Base-by-base conservation (phyloP, 2,329 filamentous ascomycete genomes). In the Colletotrichum orbiculare region DNA sequence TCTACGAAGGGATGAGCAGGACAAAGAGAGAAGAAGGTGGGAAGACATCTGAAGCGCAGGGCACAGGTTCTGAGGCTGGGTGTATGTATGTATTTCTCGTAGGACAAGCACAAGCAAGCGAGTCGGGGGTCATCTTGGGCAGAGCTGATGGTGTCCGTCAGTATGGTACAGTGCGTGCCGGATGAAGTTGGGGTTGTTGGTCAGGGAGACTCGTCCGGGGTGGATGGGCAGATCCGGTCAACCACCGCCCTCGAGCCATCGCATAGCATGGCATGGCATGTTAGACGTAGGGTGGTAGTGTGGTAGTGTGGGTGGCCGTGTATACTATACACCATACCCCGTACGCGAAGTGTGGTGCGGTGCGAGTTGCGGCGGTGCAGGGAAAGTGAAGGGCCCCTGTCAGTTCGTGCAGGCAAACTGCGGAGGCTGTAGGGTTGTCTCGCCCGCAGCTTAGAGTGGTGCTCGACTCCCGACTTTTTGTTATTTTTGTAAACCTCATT, bases 301-400 rank as follows among this genome's bases (percentile, higher is more conserved):
- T 17, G 17, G 17, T 17, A 17, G 42, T 43, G 42, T n/a, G 42
- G 15, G 42, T 43, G 42, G 15, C 15, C 42, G 42, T 43, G 42
- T 43, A 15, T 43, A 15, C 42, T 13, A 43, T 25, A 25, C 25
- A 25, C 25, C 25, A 25, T 25, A 25, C 4, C 4, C 25, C 25
- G 55, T 47, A 35, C 43, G 54, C 45, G 47, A 38, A 25, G 52
- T 58, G 56, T 33, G 41, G 9, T 58, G 63, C 58, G 41, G 59
- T 64, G 56, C 49, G 41, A 59, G 48, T 45, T 64, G 64, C 64
- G 64, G 64, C 64, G 64, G 60, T 67, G 65, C 65, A 66, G 53
- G 54, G 56, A 54, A 34, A 41, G 54, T 57, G 56, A 37, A 17
- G 35, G 33, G 35, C 34, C 58, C 64, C 64, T 65, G 56, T 54